These are phyloP conservation scores for Fusarium chlamydosporum DNA, from an alignment of 2,329 filamentous ascomycete genomes.

Conservation along the genomic window DNA sequence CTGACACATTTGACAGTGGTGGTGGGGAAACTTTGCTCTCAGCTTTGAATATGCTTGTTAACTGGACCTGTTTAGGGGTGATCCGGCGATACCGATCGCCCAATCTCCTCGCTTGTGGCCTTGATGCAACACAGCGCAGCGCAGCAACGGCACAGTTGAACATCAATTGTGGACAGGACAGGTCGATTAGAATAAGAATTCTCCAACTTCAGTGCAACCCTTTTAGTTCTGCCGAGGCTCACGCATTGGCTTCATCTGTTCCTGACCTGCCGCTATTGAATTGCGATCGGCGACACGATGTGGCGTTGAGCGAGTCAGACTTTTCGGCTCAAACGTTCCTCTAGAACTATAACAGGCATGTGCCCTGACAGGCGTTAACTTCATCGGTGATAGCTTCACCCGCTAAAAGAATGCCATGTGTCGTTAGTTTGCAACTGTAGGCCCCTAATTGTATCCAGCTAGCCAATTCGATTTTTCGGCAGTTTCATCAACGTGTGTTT, in stretches of 20 bases:
- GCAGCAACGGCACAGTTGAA: background rate
- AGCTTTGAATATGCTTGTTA: conserved; percentile 25
- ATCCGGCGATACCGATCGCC: conserved; percentile 6
- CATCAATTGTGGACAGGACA: conserved; percentile 23
- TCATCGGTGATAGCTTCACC: conserved; percentile 2
- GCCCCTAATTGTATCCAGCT: background rate
- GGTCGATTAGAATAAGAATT: no score
- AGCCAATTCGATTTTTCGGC: background rate
- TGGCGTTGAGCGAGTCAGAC: conserved; percentile 23
- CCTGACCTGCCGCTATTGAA: background rate
- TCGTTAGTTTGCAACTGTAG: background rate
- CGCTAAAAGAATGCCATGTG: background rate
- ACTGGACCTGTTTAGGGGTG: conserved; percentile 3
- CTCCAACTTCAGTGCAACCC: background rate
- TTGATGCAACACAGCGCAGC: background rate
- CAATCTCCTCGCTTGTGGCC: conserved; percentile 9
- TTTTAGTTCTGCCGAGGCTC: conserved; percentile 5
- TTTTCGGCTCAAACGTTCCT: conserved; percentile 10
- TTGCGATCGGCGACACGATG: conserved; percentile 7
- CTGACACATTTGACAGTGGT: background rate
- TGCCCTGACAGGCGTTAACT: background rate
- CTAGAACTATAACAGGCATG: conserved; percentile 3
- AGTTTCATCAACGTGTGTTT: conserved; percentile 1
- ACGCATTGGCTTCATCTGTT: background rate
- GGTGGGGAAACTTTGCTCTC: background rate